These are phyloP conservation scores for Haplosporangium sp. DNA, from an alignment of 371 early-diverging fungal species.

Conservation along the genomic window DNA sequence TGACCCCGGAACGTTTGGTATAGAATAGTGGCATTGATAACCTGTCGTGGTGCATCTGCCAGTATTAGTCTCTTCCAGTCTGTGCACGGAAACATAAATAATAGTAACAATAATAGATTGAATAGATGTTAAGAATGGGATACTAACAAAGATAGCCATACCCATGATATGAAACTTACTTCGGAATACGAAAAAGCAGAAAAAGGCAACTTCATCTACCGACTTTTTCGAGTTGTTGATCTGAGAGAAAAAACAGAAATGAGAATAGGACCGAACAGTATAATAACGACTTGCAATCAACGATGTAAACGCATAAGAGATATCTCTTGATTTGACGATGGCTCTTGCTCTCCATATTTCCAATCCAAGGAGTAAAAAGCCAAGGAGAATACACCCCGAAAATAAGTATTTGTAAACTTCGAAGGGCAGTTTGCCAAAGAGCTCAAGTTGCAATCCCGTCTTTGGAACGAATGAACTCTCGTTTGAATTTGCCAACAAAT, in stretches of 20 bases:
- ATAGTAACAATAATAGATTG: not conserved
- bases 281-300: constrained; percentile 78
- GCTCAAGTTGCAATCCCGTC: constrained; percentile 55
- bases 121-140: not conserved
- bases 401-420: constrained; percentile 71
- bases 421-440: constrained; percentile 56
- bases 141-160: no score
- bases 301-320: constrained; percentile 83
- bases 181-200: constrained; percentile 87
- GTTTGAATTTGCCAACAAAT: constrained; percentile 58
- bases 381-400: constrained; percentile 74
- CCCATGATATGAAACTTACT: constrained; percentile 57
- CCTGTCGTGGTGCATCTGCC: constrained; percentile 88
- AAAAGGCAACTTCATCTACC: constrained; percentile 84
- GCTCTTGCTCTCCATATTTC: constrained; percentile 78
- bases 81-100: constrained; percentile 23
- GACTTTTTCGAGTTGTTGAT: constrained; percentile 75
- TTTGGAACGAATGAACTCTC: constrained; percentile 34
- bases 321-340: constrained; percentile 78
- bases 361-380: constrained; percentile 75
- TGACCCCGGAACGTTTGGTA: constrained; percentile 49
- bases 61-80: constrained; percentile 90
- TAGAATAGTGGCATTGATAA: constrained; percentile 70
- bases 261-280: constrained; percentile 68
- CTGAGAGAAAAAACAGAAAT: constrained; percentile 85